Evolutionary conservation across 345 rosid species (phyloP).

Genomic region (Salix suchowensis): DNA sequence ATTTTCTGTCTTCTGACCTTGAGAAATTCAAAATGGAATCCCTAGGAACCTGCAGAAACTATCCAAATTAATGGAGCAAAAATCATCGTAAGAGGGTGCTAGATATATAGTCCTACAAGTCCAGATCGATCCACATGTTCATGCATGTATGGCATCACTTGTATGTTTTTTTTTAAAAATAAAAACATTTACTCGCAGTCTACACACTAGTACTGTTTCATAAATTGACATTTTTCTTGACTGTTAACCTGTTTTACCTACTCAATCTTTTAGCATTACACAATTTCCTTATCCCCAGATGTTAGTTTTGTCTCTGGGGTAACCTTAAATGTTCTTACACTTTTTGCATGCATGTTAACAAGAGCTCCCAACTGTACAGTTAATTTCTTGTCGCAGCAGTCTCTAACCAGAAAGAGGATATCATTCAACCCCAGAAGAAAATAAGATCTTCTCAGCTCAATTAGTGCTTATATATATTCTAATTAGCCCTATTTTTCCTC

Average conservation of each 20-base stretch:
- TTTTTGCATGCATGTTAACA: background rate
- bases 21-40: background rate
- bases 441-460: background rate
- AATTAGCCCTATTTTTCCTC: background rate
- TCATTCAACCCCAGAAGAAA: background rate
- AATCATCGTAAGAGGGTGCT: background rate
- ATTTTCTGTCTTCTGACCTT: background rate
- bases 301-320: background rate
- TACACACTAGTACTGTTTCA: background rate
- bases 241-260: slow-evolving; percentile 19
- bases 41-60: background rate
- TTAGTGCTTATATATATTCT: background rate
- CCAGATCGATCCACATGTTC: background rate
- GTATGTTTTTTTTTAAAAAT: background rate
- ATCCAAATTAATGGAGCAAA: background rate
- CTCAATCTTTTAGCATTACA: background rate
- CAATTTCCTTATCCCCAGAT: background rate
- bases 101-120: background rate
- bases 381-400: background rate
- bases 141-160: slow-evolving; percentile 1
- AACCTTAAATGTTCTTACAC: background rate
- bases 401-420: background rate
- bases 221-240: background rate
- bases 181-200: background rate
- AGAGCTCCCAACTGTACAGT: background rate